phyloP scores from a whole-genome alignment of 2,329 filamentous ascomycete species.

The Monosporascus sp. region DNA sequence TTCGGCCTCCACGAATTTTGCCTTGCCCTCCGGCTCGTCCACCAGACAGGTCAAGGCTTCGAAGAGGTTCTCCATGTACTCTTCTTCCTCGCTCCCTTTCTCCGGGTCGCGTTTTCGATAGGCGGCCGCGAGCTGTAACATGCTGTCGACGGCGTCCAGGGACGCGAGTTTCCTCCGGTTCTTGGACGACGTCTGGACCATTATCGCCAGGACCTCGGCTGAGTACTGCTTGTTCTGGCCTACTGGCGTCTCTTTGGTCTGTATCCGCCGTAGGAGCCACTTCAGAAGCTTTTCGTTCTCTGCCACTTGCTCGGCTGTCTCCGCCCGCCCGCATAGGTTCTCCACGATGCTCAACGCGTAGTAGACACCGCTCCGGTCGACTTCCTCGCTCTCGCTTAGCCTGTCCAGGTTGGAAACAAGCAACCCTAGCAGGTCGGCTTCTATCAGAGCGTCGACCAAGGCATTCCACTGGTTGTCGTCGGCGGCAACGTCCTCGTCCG shows the following conservation, averaged over 20 bases:
- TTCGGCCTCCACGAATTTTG: constrained; percentile 80
- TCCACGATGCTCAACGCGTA: constrained; percentile 78
- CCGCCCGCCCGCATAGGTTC: constrained; percentile 62
- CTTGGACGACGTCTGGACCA: constrained; percentile 67
- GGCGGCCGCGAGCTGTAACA: constrained; percentile 76
- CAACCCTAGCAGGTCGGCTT: constrained; percentile 67
- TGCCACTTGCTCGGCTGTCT: constrained; percentile 67
- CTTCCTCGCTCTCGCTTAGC: constrained; percentile 66
- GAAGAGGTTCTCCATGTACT: constrained; percentile 92
- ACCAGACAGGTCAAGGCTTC: constrained; percentile 77
- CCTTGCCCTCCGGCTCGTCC: constrained; percentile 69
- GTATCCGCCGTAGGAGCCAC: constrained; percentile 74
- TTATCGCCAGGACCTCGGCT: constrained; percentile 83
- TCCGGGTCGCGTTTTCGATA: constrained; percentile 84
- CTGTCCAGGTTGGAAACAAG: constrained; percentile 73
- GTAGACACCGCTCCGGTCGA: constrained; percentile 81
- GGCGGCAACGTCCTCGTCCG: constrained; percentile 85
- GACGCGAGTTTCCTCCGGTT: constrained; percentile 60
- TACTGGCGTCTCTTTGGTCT: constrained; percentile 60
- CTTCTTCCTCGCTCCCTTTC: constrained; percentile 83
- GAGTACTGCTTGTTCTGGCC: constrained; percentile 94
- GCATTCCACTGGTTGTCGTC: constrained; percentile 75
- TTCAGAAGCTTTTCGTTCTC: constrained; percentile 60
- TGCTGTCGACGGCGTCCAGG: constrained; percentile 67
- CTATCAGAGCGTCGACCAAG: constrained; percentile 62